These are phyloP conservation scores for Thymus mandschuricus DNA, from an alignment of 257 asterid genomes.

Conservation along the genomic window DNA sequence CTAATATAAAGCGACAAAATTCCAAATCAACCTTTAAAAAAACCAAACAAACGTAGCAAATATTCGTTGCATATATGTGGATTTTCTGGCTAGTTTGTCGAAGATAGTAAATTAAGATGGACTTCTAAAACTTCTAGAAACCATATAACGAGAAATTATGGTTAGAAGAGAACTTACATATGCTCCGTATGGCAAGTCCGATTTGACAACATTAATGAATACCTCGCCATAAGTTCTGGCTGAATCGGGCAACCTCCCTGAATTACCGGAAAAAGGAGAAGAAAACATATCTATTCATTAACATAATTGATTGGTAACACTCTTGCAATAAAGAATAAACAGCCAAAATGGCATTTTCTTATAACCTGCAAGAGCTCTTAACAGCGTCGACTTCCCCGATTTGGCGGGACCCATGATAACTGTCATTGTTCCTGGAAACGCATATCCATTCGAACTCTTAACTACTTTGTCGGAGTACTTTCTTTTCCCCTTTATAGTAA, in stretches of 20 bases:
- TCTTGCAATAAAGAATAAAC: conserved; percentile 5
- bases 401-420: conserved; percentile 99
- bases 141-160: conserved; percentile 12
- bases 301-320: neutral
- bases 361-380: conserved; percentile 93
- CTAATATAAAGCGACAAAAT: conserved; percentile 42
- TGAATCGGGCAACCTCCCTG: conserved; percentile 86
- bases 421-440: conserved; percentile 96
- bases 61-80: neutral
- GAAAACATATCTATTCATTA: conserved; percentile 1
- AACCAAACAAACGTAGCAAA: neutral
- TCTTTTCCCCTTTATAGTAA: conserved; percentile 88
- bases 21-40: conserved; percentile 22
- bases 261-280: conserved; percentile 29
- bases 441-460: conserved; percentile 93
- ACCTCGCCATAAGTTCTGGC: conserved; percentile 92
- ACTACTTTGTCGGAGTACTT: conserved; percentile 89
- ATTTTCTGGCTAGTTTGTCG: conserved; percentile 1
- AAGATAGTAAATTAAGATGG: conserved; percentile 1
- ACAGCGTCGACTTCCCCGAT: conserved; percentile 97
- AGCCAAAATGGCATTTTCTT: conserved; percentile 12
- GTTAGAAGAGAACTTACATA: conserved; percentile 61
- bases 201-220: conserved; percentile 77
- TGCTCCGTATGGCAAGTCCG: conserved; percentile 76
- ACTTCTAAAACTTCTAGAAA: conserved; percentile 9